These are phyloP conservation scores for Aphanomyces euteiches DNA, from an alignment of 352 stramenopile genomes.

Conservation along the genomic window DNA sequence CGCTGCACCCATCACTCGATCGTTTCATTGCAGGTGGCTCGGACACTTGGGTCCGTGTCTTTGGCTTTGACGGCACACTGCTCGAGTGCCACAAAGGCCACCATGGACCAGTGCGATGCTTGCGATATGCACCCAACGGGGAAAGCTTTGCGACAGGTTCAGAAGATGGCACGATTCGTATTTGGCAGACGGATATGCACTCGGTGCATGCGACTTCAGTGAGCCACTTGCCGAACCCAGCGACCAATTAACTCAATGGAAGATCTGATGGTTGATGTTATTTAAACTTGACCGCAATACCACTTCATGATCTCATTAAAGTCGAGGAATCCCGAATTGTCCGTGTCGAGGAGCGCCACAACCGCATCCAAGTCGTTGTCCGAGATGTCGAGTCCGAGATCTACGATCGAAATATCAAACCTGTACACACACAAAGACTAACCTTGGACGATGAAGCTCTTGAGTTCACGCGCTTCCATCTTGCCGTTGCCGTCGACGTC, in stretches of 20 bases:
- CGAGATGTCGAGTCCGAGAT: constrained; percentile 52
- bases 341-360: constrained; percentile 57
- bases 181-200: constrained; percentile 84
- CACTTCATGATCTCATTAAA: constrained; percentile 79
- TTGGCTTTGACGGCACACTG: constrained; percentile 80
- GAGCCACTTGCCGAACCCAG: background rate
- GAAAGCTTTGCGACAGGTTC: constrained; percentile 94
- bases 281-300: constrained; percentile 47
- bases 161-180: constrained; percentile 97
- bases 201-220: constrained; percentile 26
- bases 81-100: constrained; percentile 97
- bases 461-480: constrained; percentile 72
- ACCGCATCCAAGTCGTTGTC: constrained; percentile 68
- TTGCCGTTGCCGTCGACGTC: constrained; percentile 74
- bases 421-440: background rate
- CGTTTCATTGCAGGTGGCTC: constrained; percentile 90
- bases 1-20: constrained; percentile 74
- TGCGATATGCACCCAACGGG: constrained; percentile 92
- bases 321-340: constrained; percentile 80
- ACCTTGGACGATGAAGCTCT: constrained; percentile 53
- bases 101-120: constrained; percentile 95
- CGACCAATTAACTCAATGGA: background rate
- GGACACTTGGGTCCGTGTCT: constrained; percentile 97
- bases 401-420: constrained; percentile 13
- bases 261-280: background rate